Base-by-base conservation (phyloP, 208 protist species). In the Trypanosomatidae sp. region DNA sequence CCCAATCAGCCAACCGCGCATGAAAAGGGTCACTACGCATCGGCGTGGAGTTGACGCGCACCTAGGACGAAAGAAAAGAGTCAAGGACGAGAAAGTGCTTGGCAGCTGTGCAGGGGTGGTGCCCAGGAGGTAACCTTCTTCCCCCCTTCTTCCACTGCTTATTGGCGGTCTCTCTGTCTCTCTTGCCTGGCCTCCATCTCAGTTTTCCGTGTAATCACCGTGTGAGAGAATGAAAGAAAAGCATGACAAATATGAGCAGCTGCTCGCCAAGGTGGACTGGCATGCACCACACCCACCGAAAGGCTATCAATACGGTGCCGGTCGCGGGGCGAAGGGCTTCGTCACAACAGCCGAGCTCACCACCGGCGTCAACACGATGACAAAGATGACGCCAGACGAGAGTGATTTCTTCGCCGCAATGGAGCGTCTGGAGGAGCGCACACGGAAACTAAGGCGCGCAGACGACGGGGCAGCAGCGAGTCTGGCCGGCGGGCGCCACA, bases 241-340 rank as follows among this genome's bases (percentile, higher is more conserved):
- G 49, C 69, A 56, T 22, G 89, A 93, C 71, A 90, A 90, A 66
- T 96, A 96, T 68, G 91, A 93, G 71, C 82, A 87, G 65, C 56
- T 96, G 66, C 81, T 93, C 25, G 52, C 79, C 50, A 90, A 87
- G 71, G 89, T 90, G 65, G 85, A 94, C 81, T 96, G 92, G 92
- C 79, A 80, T n/a, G 68, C 86, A 13, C 65, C 85, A 10, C 70
- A 81, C 50, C 90, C 92, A 17, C 92, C 92, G 13, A 87, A 81
- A 25, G 83, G 85, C n/a, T 96, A 96, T 65, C 80, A 88, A 59
- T 92, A 85, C 71, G 92, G 92, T 19, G 67, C 85, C 13, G 92
- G 92, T 19, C 85, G 92, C n/a, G 92, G 92, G 13, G 92, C 90
- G 1, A 91, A 90, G 46, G 76, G 77, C 13, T 92, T 96, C 36